Evolutionary conservation across 345 rosid genomes (phyloP).

Genomic region (Punica granatum): DNA sequence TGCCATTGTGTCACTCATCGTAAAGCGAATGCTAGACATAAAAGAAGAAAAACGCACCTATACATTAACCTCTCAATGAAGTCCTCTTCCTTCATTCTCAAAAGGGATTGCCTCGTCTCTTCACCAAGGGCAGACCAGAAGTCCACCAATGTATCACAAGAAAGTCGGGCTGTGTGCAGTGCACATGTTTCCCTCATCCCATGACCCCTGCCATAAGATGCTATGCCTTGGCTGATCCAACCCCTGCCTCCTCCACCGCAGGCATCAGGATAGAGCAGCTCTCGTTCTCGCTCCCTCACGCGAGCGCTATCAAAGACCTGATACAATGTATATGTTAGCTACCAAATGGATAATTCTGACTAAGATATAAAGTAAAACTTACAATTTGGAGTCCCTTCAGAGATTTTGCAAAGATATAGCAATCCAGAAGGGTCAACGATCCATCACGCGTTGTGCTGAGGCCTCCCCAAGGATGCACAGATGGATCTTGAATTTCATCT

Average conservation of each 20-base stretch:
- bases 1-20: constrained; percentile 12
- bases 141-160: constrained; percentile 82
- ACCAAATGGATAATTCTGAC: constrained; percentile 9
- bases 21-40: constrained; percentile 11
- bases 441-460: constrained; percentile 73
- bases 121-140: constrained; percentile 93
- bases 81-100: constrained; percentile 98
- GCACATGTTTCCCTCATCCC: constrained; percentile 93
- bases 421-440: constrained; percentile 66
- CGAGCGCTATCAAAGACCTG: constrained; percentile 95
- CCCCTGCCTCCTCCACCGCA: constrained; percentile 98
- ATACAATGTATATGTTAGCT: constrained; percentile 29
- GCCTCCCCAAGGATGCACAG: constrained; percentile 95
- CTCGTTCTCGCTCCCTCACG: constrained; percentile 86
- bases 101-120: constrained; percentile 73
- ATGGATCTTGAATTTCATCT: constrained; percentile 67
- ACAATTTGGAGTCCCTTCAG: constrained; percentile 72
- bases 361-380: constrained; percentile 20
- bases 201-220: constrained; percentile 79
- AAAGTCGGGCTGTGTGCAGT: constrained; percentile 88
- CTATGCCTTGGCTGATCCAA: constrained; percentile 90
- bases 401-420: constrained; percentile 65
- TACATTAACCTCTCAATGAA: constrained; percentile 84
- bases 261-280: constrained; percentile 94
- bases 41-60: constrained; percentile 51